Evolutionary conservation across 2,329 filamentous ascomycete genomes (phyloP), one percentile per base, ranked within the genome.

Genomic region (Cladosporium sp.): DNA sequence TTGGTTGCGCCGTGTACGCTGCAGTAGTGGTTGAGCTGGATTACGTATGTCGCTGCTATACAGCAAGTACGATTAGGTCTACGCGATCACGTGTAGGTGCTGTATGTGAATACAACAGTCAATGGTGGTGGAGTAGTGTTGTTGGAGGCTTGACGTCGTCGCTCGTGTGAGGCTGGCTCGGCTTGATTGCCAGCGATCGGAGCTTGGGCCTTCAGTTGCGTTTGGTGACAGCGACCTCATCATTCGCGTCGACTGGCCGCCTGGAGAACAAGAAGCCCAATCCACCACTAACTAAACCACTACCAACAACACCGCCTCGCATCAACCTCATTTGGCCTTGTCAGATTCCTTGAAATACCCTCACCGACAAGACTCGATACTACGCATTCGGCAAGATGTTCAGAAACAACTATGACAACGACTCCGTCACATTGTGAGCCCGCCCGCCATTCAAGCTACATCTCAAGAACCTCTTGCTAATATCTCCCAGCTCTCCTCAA

Each of bases 321-420:
- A 54, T n/a, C 25, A 49, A 58, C 57, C 56, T 62, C 56, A 61
- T 35, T 19, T 22, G 28, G 45, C 28, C 12, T 37, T 37, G 47
- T 50, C 12, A 37, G 19, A 45, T 15, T 24, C 19, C 10, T 28
- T 8, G 17, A 37, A 24, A 20, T 37, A 1, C 24, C 15, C 34
- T 36, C 19, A 3, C 45, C n/a, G 19, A 50, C 20, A 36, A 57
- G 58, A 22, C 39, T 47, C 45, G 25, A 54, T 22, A 55, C 32
- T 15, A 24, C 19, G 37, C 20, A 36, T 57, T 63, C 60, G 62
- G 65, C 83, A 86, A 71, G 71, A 97, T 99, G 94, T 99, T 99
- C 81, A 86, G 94, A 79, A 99, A 99, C 83, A 97, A 97, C 79
- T 99, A 99, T 83, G 94, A 99, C 81, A 99, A 99, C 86, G 94